phyloP scores from a whole-genome alignment of 2,329 filamentous ascomycete genomes.

The Mycosphaerella sp. region DNA sequence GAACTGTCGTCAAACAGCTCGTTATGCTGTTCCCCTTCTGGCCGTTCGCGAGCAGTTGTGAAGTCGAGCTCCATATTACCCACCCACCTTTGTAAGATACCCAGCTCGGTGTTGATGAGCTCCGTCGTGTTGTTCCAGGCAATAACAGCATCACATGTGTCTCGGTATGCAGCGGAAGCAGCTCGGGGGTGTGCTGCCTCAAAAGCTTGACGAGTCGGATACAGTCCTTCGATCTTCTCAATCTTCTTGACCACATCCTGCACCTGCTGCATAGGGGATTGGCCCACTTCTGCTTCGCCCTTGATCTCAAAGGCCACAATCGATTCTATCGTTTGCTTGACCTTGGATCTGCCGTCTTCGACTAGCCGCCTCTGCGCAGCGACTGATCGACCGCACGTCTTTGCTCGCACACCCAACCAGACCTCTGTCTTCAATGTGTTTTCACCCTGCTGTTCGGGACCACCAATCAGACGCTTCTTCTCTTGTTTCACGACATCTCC shows the following conservation, averaged over 20 bases:
- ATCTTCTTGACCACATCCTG: slow-evolving; percentile 85
- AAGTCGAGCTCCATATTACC: slow-evolving; percentile 95
- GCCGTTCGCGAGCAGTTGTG: slow-evolving; percentile 63
- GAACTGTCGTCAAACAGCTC: slow-evolving; percentile 83
- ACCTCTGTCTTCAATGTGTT: slow-evolving; percentile 64
- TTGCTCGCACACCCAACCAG: slow-evolving; percentile 83
- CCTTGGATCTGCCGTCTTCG: slow-evolving; percentile 69
- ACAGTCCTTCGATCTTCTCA: slow-evolving; percentile 78
- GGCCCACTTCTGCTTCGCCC: slow-evolving; percentile 84
- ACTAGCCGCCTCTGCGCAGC: slow-evolving; percentile 81
- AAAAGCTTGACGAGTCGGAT: slow-evolving; percentile 72
- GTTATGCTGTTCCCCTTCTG: slow-evolving; percentile 54
- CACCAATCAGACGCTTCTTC: slow-evolving; percentile 88
- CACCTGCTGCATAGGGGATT: slow-evolving; percentile 81
- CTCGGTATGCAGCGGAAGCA: slow-evolving; percentile 67
- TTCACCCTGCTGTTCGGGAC: slow-evolving; percentile 65
- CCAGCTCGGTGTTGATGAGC: slow-evolving; percentile 90
- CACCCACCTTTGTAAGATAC: slow-evolving; percentile 90
- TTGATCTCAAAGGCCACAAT: slow-evolving; percentile 93
- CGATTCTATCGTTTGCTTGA: slow-evolving; percentile 73
- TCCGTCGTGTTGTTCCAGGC: slow-evolving; percentile 97
- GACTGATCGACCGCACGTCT: slow-evolving; percentile 74
- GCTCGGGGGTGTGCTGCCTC: slow-evolving; percentile 69
- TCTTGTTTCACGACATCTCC: slow-evolving; percentile 97
- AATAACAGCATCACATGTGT: slow-evolving; percentile 81